Conservation (phyloP, 495 filamentous ascomycete genomes). For the Hypoxylon fuscum region DNA sequence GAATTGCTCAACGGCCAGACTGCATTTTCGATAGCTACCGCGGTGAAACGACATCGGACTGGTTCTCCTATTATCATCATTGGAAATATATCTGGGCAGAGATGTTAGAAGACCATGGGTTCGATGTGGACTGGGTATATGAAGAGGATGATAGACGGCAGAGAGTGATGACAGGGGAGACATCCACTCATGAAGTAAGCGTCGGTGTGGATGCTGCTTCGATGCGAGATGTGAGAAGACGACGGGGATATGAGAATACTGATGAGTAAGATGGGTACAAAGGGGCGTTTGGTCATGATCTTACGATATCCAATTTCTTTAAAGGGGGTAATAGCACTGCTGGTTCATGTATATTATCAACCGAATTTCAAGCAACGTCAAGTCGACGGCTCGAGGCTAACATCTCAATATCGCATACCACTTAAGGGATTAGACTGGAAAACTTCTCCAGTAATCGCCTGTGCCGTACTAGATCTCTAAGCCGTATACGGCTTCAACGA, state of each 20-base stretch:
- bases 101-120: conserved; percentile 17
- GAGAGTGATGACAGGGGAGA: conserved; percentile 6
- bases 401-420: no score
- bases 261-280: conserved; percentile 9
- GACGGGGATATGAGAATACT: conserved; percentile 9
- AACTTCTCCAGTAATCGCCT: no score
- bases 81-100: conserved; percentile 11
- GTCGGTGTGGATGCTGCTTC: background rate
- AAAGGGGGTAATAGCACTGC: background rate
- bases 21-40: conserved; percentile 8
- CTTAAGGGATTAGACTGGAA: no score
- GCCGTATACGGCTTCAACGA: no score
- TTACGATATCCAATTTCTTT: background rate
- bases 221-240: conserved; percentile 1
- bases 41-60: background rate
- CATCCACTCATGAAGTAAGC: conserved; percentile 21
- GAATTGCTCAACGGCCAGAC: conserved; percentile 8
- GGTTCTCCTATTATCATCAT: background rate
- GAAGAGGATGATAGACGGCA: conserved; percentile 12
- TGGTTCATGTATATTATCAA: background rate
- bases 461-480: no score
- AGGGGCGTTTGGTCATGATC: background rate
- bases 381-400: no score
- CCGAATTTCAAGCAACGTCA: no score
- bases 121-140: conserved; percentile 22